A percentile compares a stretch with the other conserved stretches of the same genome.
These are phyloP conservation scores for Cavenderia fasciculata DNA, from an alignment of 78 protist species.

Conservation along the genomic window DNA sequence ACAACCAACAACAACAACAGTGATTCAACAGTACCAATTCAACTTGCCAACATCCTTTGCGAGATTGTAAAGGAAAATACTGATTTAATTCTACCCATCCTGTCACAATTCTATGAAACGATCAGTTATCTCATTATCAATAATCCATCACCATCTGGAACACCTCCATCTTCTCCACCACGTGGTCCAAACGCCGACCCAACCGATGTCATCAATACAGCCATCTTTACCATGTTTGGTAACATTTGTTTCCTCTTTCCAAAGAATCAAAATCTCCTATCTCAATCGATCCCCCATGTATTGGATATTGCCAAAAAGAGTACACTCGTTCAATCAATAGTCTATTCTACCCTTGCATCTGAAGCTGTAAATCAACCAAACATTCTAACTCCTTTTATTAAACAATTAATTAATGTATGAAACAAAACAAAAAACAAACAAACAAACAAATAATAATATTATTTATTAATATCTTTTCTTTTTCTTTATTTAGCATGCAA, in stretches of 20 bases:
- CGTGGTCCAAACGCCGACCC: background rate
- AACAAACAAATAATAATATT: background rate
- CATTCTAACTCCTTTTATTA: conserved; percentile 22
- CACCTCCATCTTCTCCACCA: background rate
- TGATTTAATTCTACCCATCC: background rate
- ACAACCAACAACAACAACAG: background rate
- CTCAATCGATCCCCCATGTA: conserved; percentile 13
- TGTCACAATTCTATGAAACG: conserved; percentile 3
- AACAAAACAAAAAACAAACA: background rate
- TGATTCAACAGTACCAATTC: background rate
- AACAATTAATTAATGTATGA: conserved; percentile 40
- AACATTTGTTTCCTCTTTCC: conserved; percentile 45
- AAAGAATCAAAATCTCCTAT: conserved; percentile 11
- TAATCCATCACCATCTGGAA: background rate
- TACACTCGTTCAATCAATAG: conserved; percentile 16
- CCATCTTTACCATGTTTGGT: conserved; percentile 32
- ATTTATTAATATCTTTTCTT: background rate
- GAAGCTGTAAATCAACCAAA: conserved; percentile 60
- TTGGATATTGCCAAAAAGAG: conserved; percentile 9
- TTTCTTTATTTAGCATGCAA: conserved; percentile 10
- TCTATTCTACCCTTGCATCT: conserved; percentile 35
- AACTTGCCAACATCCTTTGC: conserved; percentile 9
- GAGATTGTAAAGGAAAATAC: conserved; percentile 22
- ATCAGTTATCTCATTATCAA: background rate
- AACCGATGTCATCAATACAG: background rate